A percentile compares a stretch with the other conserved stretches of the same genome.
Evolutionary conservation across 2,329 filamentous ascomycete species (phyloP).

Genomic region (Aspergillus ochraceoroseus): DNA sequence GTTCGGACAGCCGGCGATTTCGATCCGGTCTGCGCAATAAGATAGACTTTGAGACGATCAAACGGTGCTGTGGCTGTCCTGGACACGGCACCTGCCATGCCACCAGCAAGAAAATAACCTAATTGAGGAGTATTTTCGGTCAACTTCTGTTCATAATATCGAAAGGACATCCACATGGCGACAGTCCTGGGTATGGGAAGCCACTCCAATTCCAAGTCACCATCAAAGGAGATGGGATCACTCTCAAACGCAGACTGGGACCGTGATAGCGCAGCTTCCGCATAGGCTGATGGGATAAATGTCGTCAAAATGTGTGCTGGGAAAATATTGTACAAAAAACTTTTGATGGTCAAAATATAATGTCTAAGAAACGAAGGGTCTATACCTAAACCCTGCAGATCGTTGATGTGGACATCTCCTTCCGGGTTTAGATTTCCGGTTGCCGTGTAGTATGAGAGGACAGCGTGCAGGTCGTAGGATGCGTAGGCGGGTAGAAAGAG

Average conservation of each 20-base stretch:
- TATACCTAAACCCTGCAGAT: slow-evolving; percentile 91
- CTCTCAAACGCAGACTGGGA: slow-evolving; percentile 26
- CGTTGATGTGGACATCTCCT: slow-evolving; percentile 90
- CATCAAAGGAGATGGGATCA: slow-evolving; percentile 31
- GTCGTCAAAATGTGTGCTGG: slow-evolving; percentile 32
- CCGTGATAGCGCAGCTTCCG: slow-evolving; percentile 28
- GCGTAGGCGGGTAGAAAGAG: slow-evolving; percentile 73
- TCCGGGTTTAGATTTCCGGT: slow-evolving; percentile 86
- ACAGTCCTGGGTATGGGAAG: slow-evolving; percentile 40
- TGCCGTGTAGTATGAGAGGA: slow-evolving; percentile 86
- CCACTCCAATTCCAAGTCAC: slow-evolving; percentile 41
- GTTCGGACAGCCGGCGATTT: slow-evolving; percentile 58
- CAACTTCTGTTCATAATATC: slow-evolving; percentile 45
- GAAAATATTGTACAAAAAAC: slow-evolving; percentile 36
- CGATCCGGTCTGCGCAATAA: slow-evolving; percentile 79
- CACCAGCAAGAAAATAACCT: slow-evolving; percentile 98
- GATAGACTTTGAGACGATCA: slow-evolving; percentile 93
- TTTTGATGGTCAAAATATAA: slow-evolving; percentile 33
- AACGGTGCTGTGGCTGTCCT: slow-evolving; percentile 92
- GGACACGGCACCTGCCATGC: slow-evolving; percentile 87
- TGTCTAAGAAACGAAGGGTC: slow-evolving; percentile 40
- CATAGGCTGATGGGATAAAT: slow-evolving; percentile 32
- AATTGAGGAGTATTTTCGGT: slow-evolving; percentile 45
- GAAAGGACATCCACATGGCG: slow-evolving; percentile 43
- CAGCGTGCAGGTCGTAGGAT: slow-evolving; percentile 62